Evolutionary conservation across 331 rosid species (phyloP), one percentile per base, ranked within the genome.

Genomic region (Malus hybrid): DNA sequence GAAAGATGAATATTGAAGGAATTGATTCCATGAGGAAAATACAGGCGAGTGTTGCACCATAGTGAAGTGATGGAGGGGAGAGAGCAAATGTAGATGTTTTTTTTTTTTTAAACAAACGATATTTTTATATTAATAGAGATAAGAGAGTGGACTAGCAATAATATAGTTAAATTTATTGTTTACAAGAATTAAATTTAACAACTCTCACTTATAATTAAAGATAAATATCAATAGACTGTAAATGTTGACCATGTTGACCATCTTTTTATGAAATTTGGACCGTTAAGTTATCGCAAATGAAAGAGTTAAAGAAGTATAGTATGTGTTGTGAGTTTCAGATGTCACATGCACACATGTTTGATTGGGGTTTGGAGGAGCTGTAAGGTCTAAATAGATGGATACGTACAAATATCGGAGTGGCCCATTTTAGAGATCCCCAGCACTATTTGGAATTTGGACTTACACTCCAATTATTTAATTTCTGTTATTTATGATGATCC

Each of bases 291-390:
- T 30, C 20, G 3, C 42, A 52, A 70, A 33, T 2, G 10, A 50
- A 30, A 16, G 63, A 15, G 62, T 16, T 58, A 8, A 58, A 58
- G 20, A n/a, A 50, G 39, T 53, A 15, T 33, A 15, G 72, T 10
- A 32, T 75, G 79, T 75, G 48, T 34, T 15, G n/a, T 33, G 20
- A 2, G 11, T 36, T 39, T 60, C 76, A 77, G 79, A 55, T 24
- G 70, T 83, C 88, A 84, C 92, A 89, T 91, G 92, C 81, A 7
- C 29, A 84, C 96, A 83, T 90, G 92, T 72, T 70, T 71, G 77
- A 56, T 65, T 67, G 82, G 76, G 75, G 81, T 10, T 36, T 63
- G 63, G 46, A 78, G 74, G 69, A 66, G 53, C 18, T 29, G 42
- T 81, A 60, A 69, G 69, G 60, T 72, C 62, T 56, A 68, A 32